Conservation (phyloP, 2,329 filamentous ascomycete genomes). For the Colletotrichum destructivum region DNA sequence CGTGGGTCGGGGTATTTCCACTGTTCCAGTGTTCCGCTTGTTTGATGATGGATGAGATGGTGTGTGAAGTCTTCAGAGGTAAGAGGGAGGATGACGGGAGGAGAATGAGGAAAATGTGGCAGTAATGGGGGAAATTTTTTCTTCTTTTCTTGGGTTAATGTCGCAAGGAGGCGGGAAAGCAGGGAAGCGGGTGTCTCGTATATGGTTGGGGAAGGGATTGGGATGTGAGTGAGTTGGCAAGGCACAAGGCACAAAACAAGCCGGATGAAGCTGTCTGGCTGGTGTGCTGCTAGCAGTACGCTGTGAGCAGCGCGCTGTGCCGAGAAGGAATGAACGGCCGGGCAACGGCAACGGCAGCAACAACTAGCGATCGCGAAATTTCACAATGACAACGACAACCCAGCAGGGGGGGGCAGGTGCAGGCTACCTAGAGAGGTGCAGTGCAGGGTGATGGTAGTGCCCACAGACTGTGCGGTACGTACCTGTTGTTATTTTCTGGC, state of each 20-base stretch:
- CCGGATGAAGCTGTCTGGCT: conserved; percentile 15
- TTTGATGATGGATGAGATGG: conserved; percentile 25
- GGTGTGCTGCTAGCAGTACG: not conserved
- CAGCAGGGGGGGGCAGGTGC: not conserved
- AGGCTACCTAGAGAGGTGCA: conserved; percentile 8
- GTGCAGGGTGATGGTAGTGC: conserved; percentile 7
- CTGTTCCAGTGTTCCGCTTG: conserved; percentile 34
- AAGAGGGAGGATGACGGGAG: not conserved
- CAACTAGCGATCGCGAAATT: not conserved
- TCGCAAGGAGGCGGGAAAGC: conserved; percentile 45
- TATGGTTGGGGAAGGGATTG: conserved; percentile 45
- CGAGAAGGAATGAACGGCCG: conserved; percentile 33
- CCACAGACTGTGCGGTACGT: conserved; percentile 25
- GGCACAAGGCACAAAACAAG: conserved; percentile 9
- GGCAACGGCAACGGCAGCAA: conserved; percentile 31
- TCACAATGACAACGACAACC: conserved; percentile 21
- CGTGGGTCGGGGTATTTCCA: conserved; percentile 34
- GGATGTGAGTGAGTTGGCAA: conserved; percentile 1
- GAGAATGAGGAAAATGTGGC: not conserved
- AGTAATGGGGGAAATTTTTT: not conserved
- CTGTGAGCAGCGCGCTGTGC: conserved; percentile 8
- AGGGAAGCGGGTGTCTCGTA: conserved; percentile 47
- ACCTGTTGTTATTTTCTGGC: conserved; percentile 21
- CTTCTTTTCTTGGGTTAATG: conserved; percentile 26
- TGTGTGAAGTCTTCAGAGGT: conserved; percentile 9